Percentiles rank a stretch among this genome's conserved stretches.
These are phyloP conservation scores for Tolypocladium cylindrosporum DNA, from an alignment of 2,329 filamentous ascomycete genomes.

Conservation along the genomic window DNA sequence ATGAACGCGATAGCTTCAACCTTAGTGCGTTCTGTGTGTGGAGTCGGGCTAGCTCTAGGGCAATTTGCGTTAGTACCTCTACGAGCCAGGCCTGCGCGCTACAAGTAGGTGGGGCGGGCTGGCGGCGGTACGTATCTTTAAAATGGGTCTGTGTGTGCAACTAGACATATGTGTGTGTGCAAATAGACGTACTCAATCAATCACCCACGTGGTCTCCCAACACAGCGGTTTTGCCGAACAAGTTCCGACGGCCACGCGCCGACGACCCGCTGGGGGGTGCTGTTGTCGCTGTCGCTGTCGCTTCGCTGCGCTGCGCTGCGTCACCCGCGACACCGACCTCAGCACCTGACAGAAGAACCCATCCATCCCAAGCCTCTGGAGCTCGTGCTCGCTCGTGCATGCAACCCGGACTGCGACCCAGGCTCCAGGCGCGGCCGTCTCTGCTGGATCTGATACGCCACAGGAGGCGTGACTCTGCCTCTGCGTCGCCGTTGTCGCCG, in stretches of 20 bases:
- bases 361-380: not conserved
- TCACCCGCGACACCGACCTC: not conserved
- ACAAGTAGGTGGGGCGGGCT: too few species aligned
- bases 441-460: conserved; percentile 39
- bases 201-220: too few species aligned
- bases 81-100: too few species aligned
- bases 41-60: too few species aligned
- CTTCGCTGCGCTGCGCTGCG: not conserved
- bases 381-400: conserved; percentile 24
- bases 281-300: not conserved
- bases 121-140: too few species aligned
- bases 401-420: conserved; percentile 40
- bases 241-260: not conserved
- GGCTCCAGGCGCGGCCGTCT: conserved; percentile 41
- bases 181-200: too few species aligned
- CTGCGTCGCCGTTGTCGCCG: not conserved
- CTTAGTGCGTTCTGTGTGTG: too few species aligned
- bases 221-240: not conserved
- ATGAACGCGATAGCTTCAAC: too few species aligned
- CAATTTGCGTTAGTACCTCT: too few species aligned
- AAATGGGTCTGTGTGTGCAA: too few species aligned
- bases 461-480: conserved; percentile 17
- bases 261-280: not conserved
- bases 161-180: too few species aligned
- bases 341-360: not conserved